Evolutionary conservation across 2,329 filamentous ascomycete species (phyloP).

Genomic region (Colletotrichum sidae): DNA sequence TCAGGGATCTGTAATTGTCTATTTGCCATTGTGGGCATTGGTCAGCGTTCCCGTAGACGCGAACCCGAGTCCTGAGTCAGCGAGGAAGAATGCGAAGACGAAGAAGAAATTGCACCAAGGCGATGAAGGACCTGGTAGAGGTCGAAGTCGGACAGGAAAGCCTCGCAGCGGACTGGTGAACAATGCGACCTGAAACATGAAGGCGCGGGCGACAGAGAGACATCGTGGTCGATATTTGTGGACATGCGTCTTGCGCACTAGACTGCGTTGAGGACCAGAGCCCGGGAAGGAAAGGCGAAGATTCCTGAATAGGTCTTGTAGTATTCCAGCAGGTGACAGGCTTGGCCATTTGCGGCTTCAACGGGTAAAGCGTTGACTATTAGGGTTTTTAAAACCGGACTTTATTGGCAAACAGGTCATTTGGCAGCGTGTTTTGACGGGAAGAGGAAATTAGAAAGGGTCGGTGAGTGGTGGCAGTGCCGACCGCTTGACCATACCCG

Average conservation of each 20-base stretch:
- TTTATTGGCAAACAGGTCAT: conserved; percentile 28
- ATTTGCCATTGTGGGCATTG: conserved; percentile 30
- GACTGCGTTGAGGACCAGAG: conserved; percentile 5
- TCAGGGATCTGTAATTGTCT: conserved; percentile 28
- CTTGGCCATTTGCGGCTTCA: conserved; percentile 7
- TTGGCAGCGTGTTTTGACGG: conserved; percentile 21
- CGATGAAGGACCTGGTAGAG: neutral
- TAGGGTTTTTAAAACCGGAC: conserved; percentile 36
- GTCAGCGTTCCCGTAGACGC: conserved; percentile 15
- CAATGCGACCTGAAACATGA: conserved; percentile 29
- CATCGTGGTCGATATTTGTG: conserved; percentile 13
- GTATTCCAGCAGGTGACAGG: neutral
- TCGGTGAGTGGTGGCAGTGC: conserved; percentile 23
- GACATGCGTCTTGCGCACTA: conserved; percentile 23
- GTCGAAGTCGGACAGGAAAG: neutral
- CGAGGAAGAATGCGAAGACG: conserved; percentile 1
- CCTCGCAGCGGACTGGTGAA: neutral
- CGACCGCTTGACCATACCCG: conserved; percentile 24
- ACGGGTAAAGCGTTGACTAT: conserved; percentile 22
- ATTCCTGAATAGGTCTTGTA: conserved; percentile 21
- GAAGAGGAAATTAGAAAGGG: conserved; percentile 31
- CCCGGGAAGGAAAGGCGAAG: conserved; percentile 9
- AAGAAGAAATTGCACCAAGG: neutral
- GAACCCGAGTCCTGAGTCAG: conserved; percentile 16
- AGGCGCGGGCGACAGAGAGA: conserved; percentile 27